phyloP scores from a whole-genome alignment of 805 yeast genomes.

The Cyberlindnera petersonii region DNA sequence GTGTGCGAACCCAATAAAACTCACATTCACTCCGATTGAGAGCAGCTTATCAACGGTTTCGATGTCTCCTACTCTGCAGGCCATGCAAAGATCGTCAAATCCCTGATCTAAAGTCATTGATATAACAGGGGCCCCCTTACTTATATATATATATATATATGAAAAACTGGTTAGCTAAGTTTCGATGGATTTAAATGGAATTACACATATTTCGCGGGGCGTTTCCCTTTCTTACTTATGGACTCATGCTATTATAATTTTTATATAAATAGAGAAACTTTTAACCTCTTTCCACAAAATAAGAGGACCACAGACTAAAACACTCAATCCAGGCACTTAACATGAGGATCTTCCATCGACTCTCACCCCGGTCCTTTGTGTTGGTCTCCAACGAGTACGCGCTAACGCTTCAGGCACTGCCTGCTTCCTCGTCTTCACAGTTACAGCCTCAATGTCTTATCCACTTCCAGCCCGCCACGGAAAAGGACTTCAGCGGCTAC shows the following conservation, averaged over 20 bases:
- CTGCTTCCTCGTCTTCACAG: neutral
- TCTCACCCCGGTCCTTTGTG: conserved; percentile 65
- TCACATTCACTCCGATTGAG: conserved; percentile 46
- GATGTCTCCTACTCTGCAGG: conserved; percentile 67
- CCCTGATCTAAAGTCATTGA: conserved; percentile 1
- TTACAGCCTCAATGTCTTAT: conserved; percentile 34
- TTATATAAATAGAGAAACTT: too few relatives aligned
- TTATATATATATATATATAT: too few relatives aligned
- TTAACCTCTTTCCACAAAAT: too few relatives aligned
- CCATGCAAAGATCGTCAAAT: conserved; percentile 48
- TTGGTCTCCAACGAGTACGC: conserved; percentile 57
- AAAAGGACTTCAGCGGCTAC: conserved; percentile 38
- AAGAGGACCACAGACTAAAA: too few relatives aligned
- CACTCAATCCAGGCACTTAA: too few relatives aligned
- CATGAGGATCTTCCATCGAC: conserved; percentile 41
- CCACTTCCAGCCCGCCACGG: conserved; percentile 46
- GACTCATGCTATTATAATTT: too few relatives aligned
- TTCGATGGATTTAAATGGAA: too few relatives aligned
- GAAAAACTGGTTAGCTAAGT: too few relatives aligned
- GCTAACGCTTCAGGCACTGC: conserved; percentile 49
- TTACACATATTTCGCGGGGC: too few relatives aligned
- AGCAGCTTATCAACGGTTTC: conserved; percentile 59
- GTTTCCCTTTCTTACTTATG: too few relatives aligned
- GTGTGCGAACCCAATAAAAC: too few relatives aligned
- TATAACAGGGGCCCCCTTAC: neutral